Evolutionary conservation across 305 asterid genomes (phyloP), one percentile per base, ranked within the genome.

Genomic region (Salvia sclarea): DNA sequence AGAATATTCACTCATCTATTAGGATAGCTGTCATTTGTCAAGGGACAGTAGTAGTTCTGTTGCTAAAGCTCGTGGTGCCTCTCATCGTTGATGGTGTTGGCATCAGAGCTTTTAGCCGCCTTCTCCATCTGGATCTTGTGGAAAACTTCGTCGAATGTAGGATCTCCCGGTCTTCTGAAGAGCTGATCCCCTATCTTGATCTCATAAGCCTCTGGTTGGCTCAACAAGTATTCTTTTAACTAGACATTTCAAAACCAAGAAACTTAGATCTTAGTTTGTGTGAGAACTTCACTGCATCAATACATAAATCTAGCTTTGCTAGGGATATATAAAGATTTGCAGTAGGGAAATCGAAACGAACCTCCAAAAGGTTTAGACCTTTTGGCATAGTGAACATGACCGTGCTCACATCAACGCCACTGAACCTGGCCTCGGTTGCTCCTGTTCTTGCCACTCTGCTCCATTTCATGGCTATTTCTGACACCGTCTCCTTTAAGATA

Each of bases 311-410:
- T 59, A 57, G 28, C 12, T 16, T 12, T 30, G 45, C 25, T 37
- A 53, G 52, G 14, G 18, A 20, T 18, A 7, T n/a, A n/a, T 48
- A 13, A 52, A 70, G 13, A 64, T 52, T 17, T 31, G 16, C 38
- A 61, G 22, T 28, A 16, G 41, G 25, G 52, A 66, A 57, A 43
- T 59, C 13, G 56, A 57, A 35, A 76, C 79, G 22, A 69, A 93
- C 98, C 98, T 93, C 96, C 56, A 76, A 38, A 10, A 89, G 38
- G 43, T 93, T 95, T 82, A 81, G 96, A 47, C 96, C 96, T 61
- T 83, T 90, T 44, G 87, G 87, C 92, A 93, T 83, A 61, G 95
- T 88, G 82, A 93, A 82, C 98, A 88, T 93, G 74, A 93, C 72
- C 2, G 98, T 93, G 72, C 88, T 88, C 58, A 76, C 56, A 76